These are phyloP conservation scores for Lyophyllum semitale DNA, from an alignment of 768 basidiomycete species.

Conservation along the genomic window DNA sequence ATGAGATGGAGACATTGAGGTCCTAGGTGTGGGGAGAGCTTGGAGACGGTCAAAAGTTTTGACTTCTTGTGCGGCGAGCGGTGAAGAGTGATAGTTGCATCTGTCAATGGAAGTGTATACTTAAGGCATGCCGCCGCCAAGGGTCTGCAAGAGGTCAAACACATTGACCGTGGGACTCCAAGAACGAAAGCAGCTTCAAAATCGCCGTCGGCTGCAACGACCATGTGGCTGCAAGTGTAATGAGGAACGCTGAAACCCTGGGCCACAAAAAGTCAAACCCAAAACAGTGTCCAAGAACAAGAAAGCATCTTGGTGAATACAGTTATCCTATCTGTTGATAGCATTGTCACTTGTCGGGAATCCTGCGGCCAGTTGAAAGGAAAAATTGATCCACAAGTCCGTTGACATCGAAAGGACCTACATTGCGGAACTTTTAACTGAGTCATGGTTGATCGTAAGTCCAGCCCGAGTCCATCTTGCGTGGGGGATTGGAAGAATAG, in stretches of 20 bases:
- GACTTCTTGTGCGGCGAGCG: neutral
- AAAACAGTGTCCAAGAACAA: neutral
- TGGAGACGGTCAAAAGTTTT: neutral
- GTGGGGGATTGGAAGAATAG: neutral
- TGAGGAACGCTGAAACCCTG: neutral
- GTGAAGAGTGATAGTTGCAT: neutral
- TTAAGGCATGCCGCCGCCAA: too few species aligned
- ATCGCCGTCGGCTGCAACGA: constrained; percentile 9
- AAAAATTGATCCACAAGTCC: neutral
- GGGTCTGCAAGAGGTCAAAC: neutral
- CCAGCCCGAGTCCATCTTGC: neutral
- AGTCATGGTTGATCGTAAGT: neutral
- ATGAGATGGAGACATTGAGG: neutral
- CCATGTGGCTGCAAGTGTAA: constrained; percentile 3
- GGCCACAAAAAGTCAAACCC: neutral
- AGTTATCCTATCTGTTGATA: neutral
- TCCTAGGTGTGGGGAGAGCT: neutral
- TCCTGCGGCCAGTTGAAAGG: neutral
- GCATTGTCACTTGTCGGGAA: neutral
- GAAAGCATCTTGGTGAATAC: too few species aligned
- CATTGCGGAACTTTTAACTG: neutral
- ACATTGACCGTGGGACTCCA: constrained; percentile 9
- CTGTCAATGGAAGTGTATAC: too few species aligned
- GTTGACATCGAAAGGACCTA: neutral
- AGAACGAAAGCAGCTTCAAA: constrained; percentile 6